A percentile compares a stretch with the other conserved stretches of the same genome.
Conservation (phyloP, 2,329 filamentous ascomycete genomes). For the Stagonosporopsis cucurbitacearum region DNA sequence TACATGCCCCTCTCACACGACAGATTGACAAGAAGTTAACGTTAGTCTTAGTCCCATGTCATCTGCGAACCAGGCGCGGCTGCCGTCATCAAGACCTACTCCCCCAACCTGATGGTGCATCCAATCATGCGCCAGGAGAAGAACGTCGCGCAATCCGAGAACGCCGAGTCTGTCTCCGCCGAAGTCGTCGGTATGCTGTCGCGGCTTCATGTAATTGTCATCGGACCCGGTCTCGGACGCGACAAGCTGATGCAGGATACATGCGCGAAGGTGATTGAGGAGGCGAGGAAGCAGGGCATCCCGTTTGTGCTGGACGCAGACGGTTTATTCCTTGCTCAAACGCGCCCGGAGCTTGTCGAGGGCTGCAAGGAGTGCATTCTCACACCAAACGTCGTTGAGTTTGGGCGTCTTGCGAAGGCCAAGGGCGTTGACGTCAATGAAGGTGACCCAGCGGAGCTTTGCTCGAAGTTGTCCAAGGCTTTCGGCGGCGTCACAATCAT, state of each 20-base stretch:
- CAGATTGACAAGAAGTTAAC: constrained; percentile 20
- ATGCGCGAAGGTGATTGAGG: constrained; percentile 77
- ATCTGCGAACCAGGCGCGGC: constrained; percentile 91
- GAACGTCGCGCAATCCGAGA: constrained; percentile 61
- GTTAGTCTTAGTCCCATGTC: constrained; percentile 73
- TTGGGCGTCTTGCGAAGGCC: constrained; percentile 78
- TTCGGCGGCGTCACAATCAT: constrained; percentile 89
- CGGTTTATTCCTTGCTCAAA: constrained; percentile 79
- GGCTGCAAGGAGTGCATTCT: constrained; percentile 86
- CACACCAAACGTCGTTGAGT: constrained; percentile 95
- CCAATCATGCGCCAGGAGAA: constrained; percentile 86
- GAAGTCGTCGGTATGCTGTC: constrained; percentile 80
- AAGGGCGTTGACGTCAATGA: constrained; percentile 69
- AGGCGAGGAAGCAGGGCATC: constrained; percentile 73
- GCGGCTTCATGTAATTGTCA: constrained; percentile 88
- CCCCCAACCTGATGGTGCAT: constrained; percentile 97
- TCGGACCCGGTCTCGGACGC: constrained; percentile 89
- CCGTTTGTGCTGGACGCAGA: constrained; percentile 93
- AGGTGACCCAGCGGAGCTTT: constrained; percentile 63
- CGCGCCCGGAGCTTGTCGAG: constrained; percentile 74
- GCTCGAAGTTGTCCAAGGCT: constrained; percentile 72
- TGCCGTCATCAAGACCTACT: constrained; percentile 93
- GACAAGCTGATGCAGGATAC: constrained; percentile 91
- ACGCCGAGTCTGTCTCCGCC: constrained; percentile 67
- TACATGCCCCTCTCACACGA: constrained; percentile 47